Conservation (phyloP, 169 alveolate species). For the Plasmodium sp. region DNA sequence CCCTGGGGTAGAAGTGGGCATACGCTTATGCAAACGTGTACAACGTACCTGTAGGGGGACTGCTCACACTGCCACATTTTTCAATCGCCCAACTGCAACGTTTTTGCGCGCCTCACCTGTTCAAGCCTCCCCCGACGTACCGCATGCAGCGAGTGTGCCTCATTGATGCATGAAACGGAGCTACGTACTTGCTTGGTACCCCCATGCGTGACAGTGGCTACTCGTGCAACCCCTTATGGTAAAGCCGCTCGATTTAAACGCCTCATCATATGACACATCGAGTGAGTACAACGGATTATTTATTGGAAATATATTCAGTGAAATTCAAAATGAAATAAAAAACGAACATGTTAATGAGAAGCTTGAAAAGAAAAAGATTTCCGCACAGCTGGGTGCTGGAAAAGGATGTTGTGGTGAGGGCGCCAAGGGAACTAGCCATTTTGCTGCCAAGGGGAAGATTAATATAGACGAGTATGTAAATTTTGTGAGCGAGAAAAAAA, state of each 20-base stretch:
- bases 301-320: conserved; percentile 67
- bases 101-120: background rate
- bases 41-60: background rate
- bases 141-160: background rate
- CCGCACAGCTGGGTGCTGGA: background rate
- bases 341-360: conserved; percentile 4
- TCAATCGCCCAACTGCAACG: background rate
- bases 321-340: conserved; percentile 69
- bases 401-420: background rate
- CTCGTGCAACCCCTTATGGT: conserved; percentile 8
- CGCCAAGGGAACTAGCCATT: background rate
- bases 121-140: background rate
- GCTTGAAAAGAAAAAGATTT: background rate
- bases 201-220: background rate
- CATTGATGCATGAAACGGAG: background rate
- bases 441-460: background rate
- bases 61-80: background rate
- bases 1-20: background rate
- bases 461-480: conserved; percentile 53
- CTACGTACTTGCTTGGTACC: background rate
- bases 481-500: conserved; percentile 52
- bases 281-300: conserved; percentile 13
- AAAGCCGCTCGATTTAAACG: conserved; percentile 35
- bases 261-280: conserved; percentile 32
- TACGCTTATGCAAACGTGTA: conserved; percentile 1